A percentile compares a stretch with the other conserved stretches of the same genome.
Evolutionary conservation across 306 rosid species (phyloP).

Genomic region (Sphenostylis stenocarpa): DNA sequence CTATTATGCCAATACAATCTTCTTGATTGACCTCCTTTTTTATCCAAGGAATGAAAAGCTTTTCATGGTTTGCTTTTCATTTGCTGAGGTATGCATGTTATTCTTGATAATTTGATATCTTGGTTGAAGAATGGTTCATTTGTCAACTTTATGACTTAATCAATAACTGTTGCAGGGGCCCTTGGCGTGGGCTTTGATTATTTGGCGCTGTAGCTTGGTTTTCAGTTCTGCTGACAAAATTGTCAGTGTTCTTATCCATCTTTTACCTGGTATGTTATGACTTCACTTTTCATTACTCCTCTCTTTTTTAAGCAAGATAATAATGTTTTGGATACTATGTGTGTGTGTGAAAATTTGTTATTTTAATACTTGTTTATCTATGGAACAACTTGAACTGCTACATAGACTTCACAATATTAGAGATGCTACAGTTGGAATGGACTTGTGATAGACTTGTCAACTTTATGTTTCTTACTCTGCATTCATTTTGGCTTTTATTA

Average conservation of each 20-base stretch:
- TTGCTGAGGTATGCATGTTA: constrained; percentile 70
- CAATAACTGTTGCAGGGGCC: constrained; percentile 59
- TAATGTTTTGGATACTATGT: neutral
- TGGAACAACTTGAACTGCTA: constrained; percentile 11
- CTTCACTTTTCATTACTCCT: neutral
- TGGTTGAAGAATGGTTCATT: neutral
- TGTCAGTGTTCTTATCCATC: constrained; percentile 84
- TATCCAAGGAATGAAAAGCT: constrained; percentile 77
- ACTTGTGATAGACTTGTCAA: constrained; percentile 9
- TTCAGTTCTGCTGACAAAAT: constrained; percentile 74
- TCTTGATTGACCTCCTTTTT: constrained; percentile 64
- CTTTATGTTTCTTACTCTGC: constrained; percentile 20
- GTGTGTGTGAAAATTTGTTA: neutral
- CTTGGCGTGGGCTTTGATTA: constrained; percentile 80
- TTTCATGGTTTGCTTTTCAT: constrained; percentile 77
- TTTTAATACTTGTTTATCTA: neutral
- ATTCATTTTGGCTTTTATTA: neutral
- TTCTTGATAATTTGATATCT: constrained; percentile 1
- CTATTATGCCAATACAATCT: constrained; percentile 82
- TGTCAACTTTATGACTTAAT: constrained; percentile 21
- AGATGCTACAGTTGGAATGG: neutral
- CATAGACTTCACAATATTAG: neutral
- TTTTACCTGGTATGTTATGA: constrained; percentile 54
- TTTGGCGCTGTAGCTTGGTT: constrained; percentile 90
- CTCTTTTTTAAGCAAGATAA: neutral